Conservation (phyloP, 495 filamentous ascomycete genomes). For the Saxophila tyrrhenica region DNA sequence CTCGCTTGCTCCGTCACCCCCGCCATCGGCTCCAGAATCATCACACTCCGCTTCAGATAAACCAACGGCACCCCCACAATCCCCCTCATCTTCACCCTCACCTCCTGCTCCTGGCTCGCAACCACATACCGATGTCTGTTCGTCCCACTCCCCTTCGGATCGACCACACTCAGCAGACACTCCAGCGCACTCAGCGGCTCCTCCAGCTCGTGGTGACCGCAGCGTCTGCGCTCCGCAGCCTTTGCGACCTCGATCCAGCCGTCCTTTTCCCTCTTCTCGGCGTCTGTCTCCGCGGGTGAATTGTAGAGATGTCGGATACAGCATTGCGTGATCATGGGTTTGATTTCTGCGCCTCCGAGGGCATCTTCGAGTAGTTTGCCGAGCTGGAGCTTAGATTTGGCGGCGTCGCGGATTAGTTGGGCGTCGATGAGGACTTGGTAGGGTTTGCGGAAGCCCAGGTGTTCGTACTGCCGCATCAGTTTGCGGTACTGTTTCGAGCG, state of each 20-base stretch:
- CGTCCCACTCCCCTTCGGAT: constrained; percentile 51
- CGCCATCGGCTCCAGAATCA: constrained; percentile 87
- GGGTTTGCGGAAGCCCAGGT: constrained; percentile 54
- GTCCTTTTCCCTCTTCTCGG: constrained; percentile 11
- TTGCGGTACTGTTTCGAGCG: constrained; percentile 91
- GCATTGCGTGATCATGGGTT: constrained; percentile 49
- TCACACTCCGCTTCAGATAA: constrained; percentile 73
- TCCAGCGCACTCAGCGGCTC: constrained; percentile 63
- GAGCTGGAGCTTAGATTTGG: constrained; percentile 70
- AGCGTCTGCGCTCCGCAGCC: constrained; percentile 70
- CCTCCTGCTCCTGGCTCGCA: constrained; percentile 56
- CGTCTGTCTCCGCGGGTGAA: constrained; percentile 5
- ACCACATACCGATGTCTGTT: constrained; percentile 92
- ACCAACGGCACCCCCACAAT: constrained; percentile 71
- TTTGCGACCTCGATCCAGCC: constrained; percentile 56
- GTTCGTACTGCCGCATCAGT: constrained; percentile 55
- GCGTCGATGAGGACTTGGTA: constrained; percentile 90
- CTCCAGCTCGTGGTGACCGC: constrained; percentile 74
- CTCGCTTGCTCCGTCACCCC: constrained; percentile 46
- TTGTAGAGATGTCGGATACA: constrained; percentile 60
- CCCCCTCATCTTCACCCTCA: constrained; percentile 42
- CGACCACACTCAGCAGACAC: constrained; percentile 69
- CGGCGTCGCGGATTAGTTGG: constrained; percentile 61
- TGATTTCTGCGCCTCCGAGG: constrained; percentile 61
- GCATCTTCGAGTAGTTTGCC: constrained; percentile 58